phyloP scores from a whole-genome alignment of 108 stramenopile species.

The Cyclotella sp. region DNA sequence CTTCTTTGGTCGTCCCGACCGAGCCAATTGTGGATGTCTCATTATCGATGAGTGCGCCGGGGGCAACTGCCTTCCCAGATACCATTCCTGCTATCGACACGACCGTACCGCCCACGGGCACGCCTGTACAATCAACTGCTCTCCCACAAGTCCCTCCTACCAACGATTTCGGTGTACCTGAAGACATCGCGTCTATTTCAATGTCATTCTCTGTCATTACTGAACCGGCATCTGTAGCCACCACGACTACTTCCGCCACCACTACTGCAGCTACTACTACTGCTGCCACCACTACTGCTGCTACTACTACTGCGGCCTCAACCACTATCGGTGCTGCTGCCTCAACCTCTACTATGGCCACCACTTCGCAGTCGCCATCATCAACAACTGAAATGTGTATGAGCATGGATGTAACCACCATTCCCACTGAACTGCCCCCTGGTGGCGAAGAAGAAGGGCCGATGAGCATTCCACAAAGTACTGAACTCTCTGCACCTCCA shows the following conservation, averaged over 20 bases:
- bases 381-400: neutral
- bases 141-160: neutral
- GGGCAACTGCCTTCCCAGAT: neutral
- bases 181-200: neutral
- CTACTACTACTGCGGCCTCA: neutral
- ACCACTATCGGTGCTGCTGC: too few relatives aligned
- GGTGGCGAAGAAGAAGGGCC: too few relatives aligned
- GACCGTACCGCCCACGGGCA: neutral
- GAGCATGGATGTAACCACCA: neutral
- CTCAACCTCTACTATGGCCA: neutral
- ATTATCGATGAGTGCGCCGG: constrained; percentile 8
- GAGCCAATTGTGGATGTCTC: neutral
- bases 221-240: neutral
- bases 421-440: too few relatives aligned
- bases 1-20: neutral
- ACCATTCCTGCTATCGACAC: neutral
- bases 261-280: too few relatives aligned
- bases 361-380: neutral
- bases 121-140: neutral
- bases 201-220: neutral
- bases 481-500: neutral
- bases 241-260: too few relatives aligned
- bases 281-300: neutral
- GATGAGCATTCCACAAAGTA: neutral
- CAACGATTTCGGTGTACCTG: neutral